Conservation (phyloP, 2,329 filamentous ascomycete species). For the Intubia oerlemansii region DNA sequence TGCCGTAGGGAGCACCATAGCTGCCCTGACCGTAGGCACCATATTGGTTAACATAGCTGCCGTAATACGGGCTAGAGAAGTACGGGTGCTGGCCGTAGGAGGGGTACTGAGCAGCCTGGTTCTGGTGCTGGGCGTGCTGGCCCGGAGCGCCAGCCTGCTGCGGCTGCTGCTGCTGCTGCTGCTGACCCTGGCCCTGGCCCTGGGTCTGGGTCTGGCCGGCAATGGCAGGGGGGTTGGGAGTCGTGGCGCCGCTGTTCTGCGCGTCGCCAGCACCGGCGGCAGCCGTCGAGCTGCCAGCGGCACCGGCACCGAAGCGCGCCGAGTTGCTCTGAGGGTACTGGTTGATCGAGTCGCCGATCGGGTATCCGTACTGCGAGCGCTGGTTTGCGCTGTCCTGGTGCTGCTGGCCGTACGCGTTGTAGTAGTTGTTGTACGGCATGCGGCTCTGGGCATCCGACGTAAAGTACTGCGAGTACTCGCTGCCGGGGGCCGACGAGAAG, state of each 20-base stretch:
- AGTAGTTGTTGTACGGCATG: constrained; percentile 60
- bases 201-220: constrained; percentile 9
- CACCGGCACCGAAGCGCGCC: constrained; percentile 33
- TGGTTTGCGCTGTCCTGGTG: constrained; percentile 51
- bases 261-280: constrained; percentile 48
- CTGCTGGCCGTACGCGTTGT: constrained; percentile 35
- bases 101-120: constrained; percentile 8
- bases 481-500: constrained; percentile 51
- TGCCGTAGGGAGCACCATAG: constrained; percentile 28
- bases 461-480: constrained; percentile 74
- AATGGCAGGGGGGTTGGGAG: constrained; percentile 50
- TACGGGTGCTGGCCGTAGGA: constrained; percentile 28
- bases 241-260: constrained; percentile 76
- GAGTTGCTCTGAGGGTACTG: constrained; percentile 60
- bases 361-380: constrained; percentile 59
- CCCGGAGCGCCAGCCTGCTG: constrained; percentile 8
- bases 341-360: constrained; percentile 40
- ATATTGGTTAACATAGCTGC: constrained; percentile 32
- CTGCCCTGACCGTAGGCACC: constrained; percentile 21
- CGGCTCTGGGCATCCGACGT: constrained; percentile 46
- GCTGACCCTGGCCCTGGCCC: neutral
- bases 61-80: constrained; percentile 40
- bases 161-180: constrained; percentile 15
- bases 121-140: constrained; percentile 17
- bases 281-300: constrained; percentile 3